Evolutionary conservation across 352 stramenopile genomes (phyloP).

Genomic region (Pythium sukuiense): DNA sequence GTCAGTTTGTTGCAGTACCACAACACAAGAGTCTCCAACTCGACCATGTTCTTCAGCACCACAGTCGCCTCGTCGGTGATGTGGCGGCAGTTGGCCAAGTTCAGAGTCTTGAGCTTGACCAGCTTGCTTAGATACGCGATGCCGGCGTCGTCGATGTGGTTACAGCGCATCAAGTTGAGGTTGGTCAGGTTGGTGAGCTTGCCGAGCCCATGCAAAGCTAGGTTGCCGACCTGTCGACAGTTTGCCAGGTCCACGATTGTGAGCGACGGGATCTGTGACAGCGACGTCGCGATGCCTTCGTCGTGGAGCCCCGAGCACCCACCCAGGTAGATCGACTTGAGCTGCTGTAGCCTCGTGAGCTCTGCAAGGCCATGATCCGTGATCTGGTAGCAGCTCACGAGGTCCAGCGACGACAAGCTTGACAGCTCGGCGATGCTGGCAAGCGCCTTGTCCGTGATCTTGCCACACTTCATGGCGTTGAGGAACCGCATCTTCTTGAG

Average conservation of each 20-base stretch:
- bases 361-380: conserved; percentile 49
- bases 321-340: conserved; percentile 67
- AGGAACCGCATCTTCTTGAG: conserved; percentile 65
- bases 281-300: conserved; percentile 51
- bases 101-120: conserved; percentile 62
- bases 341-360: conserved; percentile 40
- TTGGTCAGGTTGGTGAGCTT: conserved; percentile 59
- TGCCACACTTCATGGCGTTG: conserved; percentile 85
- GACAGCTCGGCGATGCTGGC: conserved; percentile 47
- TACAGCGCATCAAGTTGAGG: conserved; percentile 82
- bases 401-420: conserved; percentile 66
- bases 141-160: conserved; percentile 61
- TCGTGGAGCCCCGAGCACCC: conserved; percentile 60
- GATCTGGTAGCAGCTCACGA: conserved; percentile 78
- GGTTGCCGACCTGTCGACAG: conserved; percentile 71
- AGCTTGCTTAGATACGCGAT: conserved; percentile 46
- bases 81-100: conserved; percentile 79
- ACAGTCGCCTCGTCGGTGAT: conserved; percentile 55
- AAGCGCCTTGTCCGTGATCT: conserved; percentile 57
- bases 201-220: conserved; percentile 51
- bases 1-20: conserved; percentile 89
- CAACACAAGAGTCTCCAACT: conserved; percentile 66
- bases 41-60: conserved; percentile 45
- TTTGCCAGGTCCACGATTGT: conserved; percentile 74
- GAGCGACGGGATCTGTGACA: conserved; percentile 40